Percentiles rank a stretch among this genome's conserved stretches.
These are phyloP conservation scores for Rhizoclosmatium globosum DNA, from an alignment of 192 early-diverging fungal species.

Conservation along the genomic window DNA sequence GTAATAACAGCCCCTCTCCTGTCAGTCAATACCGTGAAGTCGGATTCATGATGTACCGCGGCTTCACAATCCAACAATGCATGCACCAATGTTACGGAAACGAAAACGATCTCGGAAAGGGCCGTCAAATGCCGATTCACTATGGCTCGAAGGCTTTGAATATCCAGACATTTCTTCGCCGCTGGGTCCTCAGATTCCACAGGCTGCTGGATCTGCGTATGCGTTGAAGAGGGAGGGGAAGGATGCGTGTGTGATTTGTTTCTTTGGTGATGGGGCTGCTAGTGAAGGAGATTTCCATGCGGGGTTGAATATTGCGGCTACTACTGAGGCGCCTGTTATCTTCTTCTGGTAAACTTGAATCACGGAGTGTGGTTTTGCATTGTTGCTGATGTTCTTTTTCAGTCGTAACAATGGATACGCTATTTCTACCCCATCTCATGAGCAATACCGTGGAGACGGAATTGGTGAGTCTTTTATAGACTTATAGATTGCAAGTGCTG, in stretches of 20 bases:
- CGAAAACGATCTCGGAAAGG: conserved; percentile 86
- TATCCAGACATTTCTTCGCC: conserved; percentile 99
- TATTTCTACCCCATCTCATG: conserved; percentile 92
- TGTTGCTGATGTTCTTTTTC: not conserved
- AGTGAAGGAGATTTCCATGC: conserved; percentile 98
- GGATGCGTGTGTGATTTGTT: conserved; percentile 87
- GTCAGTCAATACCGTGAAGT: conserved; percentile 90
- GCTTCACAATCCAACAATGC: conserved; percentile 91
- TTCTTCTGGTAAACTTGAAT: conserved; percentile 84
- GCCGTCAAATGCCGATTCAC: conserved; percentile 99
- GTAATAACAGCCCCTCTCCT: not conserved
- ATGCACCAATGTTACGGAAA: conserved; percentile 99
- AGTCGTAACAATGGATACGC: conserved; percentile 99
- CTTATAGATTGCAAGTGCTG: no score
- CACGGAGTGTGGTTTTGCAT: no score
- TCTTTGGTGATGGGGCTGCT: conserved; percentile 97
- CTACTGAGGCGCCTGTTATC: conserved; percentile 87
- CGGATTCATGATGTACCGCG: conserved; percentile 92
- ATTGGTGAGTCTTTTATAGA: conserved; percentile 53
- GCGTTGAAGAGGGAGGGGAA: conserved; percentile 84
- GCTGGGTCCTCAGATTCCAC: conserved; percentile 96
- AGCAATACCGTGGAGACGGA: conserved; percentile 98
- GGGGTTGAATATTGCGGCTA: conserved; percentile 96
- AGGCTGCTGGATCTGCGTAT: conserved; percentile 95
- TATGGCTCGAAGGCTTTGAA: conserved; percentile 86